Evolutionary conservation across 2,329 filamentous ascomycete species (phyloP).

Genomic region (Curvularia spicifera): DNA sequence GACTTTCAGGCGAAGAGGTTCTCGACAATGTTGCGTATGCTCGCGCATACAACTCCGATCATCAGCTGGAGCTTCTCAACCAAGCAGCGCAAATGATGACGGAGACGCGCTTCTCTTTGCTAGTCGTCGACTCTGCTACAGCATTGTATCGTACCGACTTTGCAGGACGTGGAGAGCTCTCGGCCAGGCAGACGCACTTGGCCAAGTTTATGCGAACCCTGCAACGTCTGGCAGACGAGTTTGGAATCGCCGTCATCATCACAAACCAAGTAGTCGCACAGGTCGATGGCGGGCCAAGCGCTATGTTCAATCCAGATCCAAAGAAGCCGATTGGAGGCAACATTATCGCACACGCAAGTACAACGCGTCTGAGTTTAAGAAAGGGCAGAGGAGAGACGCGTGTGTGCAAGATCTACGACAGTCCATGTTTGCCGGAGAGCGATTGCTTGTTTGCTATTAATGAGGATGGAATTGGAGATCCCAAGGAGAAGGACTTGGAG

Average conservation of each 20-base stretch:
- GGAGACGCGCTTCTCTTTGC: slow-evolving; percentile 93
- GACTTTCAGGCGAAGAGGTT: slow-evolving; percentile 94
- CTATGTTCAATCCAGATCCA: slow-evolving; percentile 99
- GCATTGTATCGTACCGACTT: slow-evolving; percentile 96
- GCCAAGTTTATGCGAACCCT: slow-evolving; percentile 88
- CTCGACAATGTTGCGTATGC: slow-evolving; percentile 98
- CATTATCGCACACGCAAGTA: slow-evolving; percentile 97
- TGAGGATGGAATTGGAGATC: slow-evolving; percentile 95
- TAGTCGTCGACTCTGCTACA: slow-evolving; percentile 95
- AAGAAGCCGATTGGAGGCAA: slow-evolving; percentile 99
- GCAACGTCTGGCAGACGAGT: slow-evolving; percentile 77
- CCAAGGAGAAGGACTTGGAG: slow-evolving; percentile 92
- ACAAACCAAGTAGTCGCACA: slow-evolving; percentile 99
- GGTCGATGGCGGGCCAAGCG: slow-evolving; percentile 91
- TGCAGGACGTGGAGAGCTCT: slow-evolving; percentile 92
- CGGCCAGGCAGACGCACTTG: slow-evolving; percentile 86
- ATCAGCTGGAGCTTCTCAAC: slow-evolving; percentile 92
- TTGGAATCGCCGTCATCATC: slow-evolving; percentile 97
- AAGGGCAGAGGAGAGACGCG: slow-evolving; percentile 94
- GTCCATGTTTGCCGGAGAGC: slow-evolving; percentile 92
- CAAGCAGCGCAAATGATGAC: slow-evolving; percentile 99
- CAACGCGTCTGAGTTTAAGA: slow-evolving; percentile 90
- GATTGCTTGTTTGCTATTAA: slow-evolving; percentile 97
- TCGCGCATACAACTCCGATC: slow-evolving; percentile 96
- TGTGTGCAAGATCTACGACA: slow-evolving; percentile 99